Conservation (phyloP, 2,329 filamentous ascomycete species). For the Fonsecaea erecta region DNA sequence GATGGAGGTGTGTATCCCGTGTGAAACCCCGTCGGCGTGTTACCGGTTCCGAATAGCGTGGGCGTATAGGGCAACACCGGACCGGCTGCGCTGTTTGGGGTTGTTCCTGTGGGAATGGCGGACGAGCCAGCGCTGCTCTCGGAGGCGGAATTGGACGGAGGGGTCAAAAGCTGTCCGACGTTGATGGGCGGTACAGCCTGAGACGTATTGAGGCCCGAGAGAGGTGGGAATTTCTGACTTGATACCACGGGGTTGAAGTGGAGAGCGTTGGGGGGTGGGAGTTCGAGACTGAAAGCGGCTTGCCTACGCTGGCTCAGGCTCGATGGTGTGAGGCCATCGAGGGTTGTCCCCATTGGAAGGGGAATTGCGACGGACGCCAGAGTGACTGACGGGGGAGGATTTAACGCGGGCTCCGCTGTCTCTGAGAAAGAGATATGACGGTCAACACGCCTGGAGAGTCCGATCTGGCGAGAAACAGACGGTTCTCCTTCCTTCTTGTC, state of each 20-base stretch:
- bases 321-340: slow-evolving; percentile 64
- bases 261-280: slow-evolving; percentile 65
- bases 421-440: not conserved
- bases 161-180: slow-evolving; percentile 66
- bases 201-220: slow-evolving; percentile 40
- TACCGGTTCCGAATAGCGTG: slow-evolving; percentile 65
- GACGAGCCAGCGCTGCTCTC: slow-evolving; percentile 58
- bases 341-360: slow-evolving; percentile 65
- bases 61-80: slow-evolving; percentile 63
- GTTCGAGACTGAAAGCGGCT: slow-evolving; percentile 70
- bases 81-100: slow-evolving; percentile 64
- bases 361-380: slow-evolving; percentile 67
- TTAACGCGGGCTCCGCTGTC: slow-evolving; percentile 37
- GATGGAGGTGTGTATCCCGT: slow-evolving; percentile 53
- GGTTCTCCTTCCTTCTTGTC: not conserved
- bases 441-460: not conserved
- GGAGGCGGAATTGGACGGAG: slow-evolving; percentile 62
- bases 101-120: slow-evolving; percentile 46
- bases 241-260: slow-evolving; percentile 49
- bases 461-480: not conserved
- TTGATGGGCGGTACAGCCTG: slow-evolving; percentile 55
- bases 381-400: slow-evolving; percentile 48
- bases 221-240: slow-evolving; percentile 56
- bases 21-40: slow-evolving; percentile 60
- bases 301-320: slow-evolving; percentile 74